Percentiles rank a stretch among this genome's conserved stretches.
Conservation (phyloP, 768 basidiomycete species). For the Podaxis sp. region DNA sequence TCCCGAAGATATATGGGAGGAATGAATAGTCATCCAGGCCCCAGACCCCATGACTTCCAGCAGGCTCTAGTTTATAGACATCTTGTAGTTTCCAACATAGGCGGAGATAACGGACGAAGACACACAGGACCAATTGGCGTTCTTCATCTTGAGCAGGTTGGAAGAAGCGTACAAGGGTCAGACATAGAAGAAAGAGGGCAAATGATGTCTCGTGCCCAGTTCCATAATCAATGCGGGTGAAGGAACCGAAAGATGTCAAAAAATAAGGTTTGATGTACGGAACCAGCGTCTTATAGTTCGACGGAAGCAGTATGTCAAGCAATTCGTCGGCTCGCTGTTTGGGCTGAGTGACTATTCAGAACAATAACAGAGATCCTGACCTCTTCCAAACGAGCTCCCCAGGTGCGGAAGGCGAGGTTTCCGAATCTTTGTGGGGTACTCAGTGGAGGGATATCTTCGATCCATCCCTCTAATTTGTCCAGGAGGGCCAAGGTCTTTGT, state of each 20-base stretch:
- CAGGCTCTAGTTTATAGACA: conserved; percentile 87
- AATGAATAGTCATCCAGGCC: conserved; percentile 91
- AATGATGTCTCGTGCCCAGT: conserved; percentile 95
- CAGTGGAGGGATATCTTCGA: conserved; percentile 75
- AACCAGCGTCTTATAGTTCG: conserved; percentile 36
- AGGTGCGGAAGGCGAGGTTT: conserved; percentile 85
- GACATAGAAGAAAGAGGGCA: conserved; percentile 67
- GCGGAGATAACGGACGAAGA: conserved; percentile 74
- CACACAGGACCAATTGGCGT: conserved; percentile 48
- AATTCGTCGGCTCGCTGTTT: conserved; percentile 51
- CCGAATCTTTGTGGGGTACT: conserved; percentile 82
- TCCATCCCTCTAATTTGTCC: conserved; percentile 65
- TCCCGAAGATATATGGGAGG: conserved; percentile 87
- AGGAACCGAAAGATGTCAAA: conserved; percentile 82
- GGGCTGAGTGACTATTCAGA: conserved; percentile 9
- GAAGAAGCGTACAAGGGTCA: conserved; percentile 67
- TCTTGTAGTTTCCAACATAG: conserved; percentile 87
- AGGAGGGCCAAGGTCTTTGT: conserved; percentile 50
- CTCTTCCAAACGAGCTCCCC: conserved; percentile 76
- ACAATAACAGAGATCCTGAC: conserved; percentile 32
- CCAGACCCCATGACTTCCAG: conserved; percentile 98
- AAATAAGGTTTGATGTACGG: conserved; percentile 78
- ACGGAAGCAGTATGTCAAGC: conserved; percentile 43
- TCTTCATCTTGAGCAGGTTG: conserved; percentile 57
- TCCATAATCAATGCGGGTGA: conserved; percentile 91